Base-by-base conservation (phyloP, 768 basidiomycete genomes). In the Trametes maxima region DNA sequence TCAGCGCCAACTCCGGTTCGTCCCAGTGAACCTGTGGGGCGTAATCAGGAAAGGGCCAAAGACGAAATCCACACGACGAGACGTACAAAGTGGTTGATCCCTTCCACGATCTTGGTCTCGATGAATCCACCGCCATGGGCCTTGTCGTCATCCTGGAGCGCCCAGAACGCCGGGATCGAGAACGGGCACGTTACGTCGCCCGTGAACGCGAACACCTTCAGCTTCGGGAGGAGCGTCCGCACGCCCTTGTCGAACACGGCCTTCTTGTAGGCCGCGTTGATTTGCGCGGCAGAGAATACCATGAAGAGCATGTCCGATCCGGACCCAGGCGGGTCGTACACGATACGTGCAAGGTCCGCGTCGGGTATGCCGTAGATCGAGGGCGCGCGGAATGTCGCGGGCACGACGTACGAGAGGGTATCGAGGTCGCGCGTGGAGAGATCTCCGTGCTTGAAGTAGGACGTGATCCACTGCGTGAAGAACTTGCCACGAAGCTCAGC, bases 1-100 rank as follows among this genome's bases (percentile, higher is more conserved):
- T 40, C 56, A 57, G 12, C 12, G 47, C 39, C 4, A 57, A 25
- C 37, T 12, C 36, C 4, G 56, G 56, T 2, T 57, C 47, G 25
- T 57, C 56, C 56, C 47, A 57, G 1, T 57, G 56, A 0, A 39
- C 22, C 55, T 56, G 35, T 22, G 35, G 19, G 37, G 4, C 22
- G 7, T 6, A 37, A 13, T 37, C 21, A 37, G 36, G 28, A 2
- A 22, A 10, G 33, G 2, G 21, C 1, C 22, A 10, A 21, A 24
- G 16, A 37, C 13, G 22, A 5, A 28, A 24, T 1, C 42, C 21
- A 17, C 6, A 36, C 12, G 33, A n/a, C 8, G 28, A 33, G n/a
- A 67, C 72, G 39, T 47, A 71, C 72, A 37, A 70, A 73, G 56
- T 71, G 72, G 53, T 70, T 71, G 10, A 53, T 36, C 3, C 67